Base-by-base conservation (phyloP, 169 alveolate species). In the Plasmodium vivax region DNA sequence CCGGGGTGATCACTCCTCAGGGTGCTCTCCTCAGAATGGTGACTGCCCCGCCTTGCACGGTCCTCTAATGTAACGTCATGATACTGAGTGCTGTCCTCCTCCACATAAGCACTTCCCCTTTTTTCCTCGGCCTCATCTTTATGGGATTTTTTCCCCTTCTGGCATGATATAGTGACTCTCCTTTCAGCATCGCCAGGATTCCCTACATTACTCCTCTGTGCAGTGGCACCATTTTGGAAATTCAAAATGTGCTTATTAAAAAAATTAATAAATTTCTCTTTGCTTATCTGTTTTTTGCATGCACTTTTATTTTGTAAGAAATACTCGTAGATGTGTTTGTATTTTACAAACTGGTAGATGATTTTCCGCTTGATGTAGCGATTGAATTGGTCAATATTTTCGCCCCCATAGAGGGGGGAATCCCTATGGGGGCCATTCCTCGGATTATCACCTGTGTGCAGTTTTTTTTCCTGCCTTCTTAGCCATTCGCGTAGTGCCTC, bases 311-410 rank as follows among this genome's bases (percentile, higher is more conserved):
- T 43, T 73, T 92, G 95, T 47, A 82, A 56, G 54, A 82, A 92
- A 51, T 45, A 82, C 27, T 92, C 85, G 77, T 92, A 92, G 74
- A 83, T 73, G 34, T 38, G 51, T 73, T 92, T 92, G 75, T 92
- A 92, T 82, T 62, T 62, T 38, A 92, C 56, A 56, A 82, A 92
- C 41, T 82, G 83, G 47, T 16, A 56, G 71, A 82, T 68, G 47
- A 92, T 92, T 82, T 71, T 85, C 23, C 80, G 80, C 56, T 85
- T 75, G 30, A 85, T 85, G 82, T 85, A 85, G 80, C 32, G 16
- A 8, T 30, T 75, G 14, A 38, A 34, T 51, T 23, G 56, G 72
- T 84, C 77, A 68, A 23, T 71, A 7, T 72, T 0, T 6, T 43
- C 41, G 75, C 19, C 16, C 47, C 16, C 54, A 19, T 43, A 16